Conservation (phyloP, 2,329 filamentous ascomycete species). For the Emmonsiellopsis sp. region DNA sequence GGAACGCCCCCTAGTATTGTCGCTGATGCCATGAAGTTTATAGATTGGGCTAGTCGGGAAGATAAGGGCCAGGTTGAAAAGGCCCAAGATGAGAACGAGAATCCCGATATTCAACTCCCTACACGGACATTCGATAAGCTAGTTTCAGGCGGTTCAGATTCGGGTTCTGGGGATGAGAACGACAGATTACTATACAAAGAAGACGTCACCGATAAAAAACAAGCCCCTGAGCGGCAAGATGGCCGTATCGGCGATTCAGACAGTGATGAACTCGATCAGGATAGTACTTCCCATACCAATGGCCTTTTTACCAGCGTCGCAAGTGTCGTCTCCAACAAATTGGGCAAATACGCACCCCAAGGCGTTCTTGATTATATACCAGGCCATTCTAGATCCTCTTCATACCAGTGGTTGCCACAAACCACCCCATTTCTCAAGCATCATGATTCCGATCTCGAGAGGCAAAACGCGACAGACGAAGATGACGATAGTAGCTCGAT, state of each 20-base stretch:
- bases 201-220: background rate
- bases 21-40: constrained; percentile 68
- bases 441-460: background rate
- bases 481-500: constrained; percentile 15
- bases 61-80: constrained; percentile 31
- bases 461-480: background rate
- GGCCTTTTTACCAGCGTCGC: constrained; percentile 29
- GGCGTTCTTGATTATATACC: constrained; percentile 42
- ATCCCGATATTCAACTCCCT: background rate
- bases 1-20: constrained; percentile 76
- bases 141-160: background rate
- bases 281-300: constrained; percentile 14
- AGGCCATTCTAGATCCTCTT: constrained; percentile 10
- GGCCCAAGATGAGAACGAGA: constrained; percentile 9
- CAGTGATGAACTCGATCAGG: background rate
- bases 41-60: constrained; percentile 62
- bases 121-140: constrained; percentile 8
- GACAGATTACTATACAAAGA: too few relatives aligned
- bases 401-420: background rate
- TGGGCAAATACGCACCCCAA: constrained; percentile 37
- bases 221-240: background rate
- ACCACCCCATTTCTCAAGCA: background rate
- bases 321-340: constrained; percentile 23
- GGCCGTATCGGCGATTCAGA: background rate
- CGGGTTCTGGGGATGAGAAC: background rate